Evolutionary conservation across 768 basidiomycete species (phyloP).

Genomic region (Steccherinum ochraceum): DNA sequence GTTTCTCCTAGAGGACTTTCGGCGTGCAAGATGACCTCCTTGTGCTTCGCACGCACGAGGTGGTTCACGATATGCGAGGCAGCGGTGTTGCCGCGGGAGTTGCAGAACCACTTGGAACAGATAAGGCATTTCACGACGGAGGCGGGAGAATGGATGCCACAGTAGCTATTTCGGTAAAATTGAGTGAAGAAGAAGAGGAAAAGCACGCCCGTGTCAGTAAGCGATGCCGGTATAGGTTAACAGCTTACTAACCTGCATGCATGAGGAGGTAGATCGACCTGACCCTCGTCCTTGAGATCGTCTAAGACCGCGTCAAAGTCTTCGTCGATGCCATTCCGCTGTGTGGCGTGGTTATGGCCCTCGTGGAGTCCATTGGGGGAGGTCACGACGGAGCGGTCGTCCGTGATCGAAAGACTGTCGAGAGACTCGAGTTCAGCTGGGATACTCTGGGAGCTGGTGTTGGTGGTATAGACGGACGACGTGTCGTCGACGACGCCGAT

Average conservation of each 20-base stretch:
- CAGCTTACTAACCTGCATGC: constrained; percentile 78
- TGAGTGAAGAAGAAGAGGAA: constrained; percentile 7
- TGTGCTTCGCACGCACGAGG: constrained; percentile 97
- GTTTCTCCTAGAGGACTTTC: constrained; percentile 96
- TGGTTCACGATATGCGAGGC: constrained; percentile 99
- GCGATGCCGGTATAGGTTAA: not conserved
- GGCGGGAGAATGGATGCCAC: constrained; percentile 95
- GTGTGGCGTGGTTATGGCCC: constrained; percentile 6
- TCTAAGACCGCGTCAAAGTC: constrained; percentile 89
- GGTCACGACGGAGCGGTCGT: constrained; percentile 44
- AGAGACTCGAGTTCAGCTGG: constrained; percentile 53
- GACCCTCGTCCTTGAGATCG: constrained; percentile 76
- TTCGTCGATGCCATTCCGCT: constrained; percentile 43
- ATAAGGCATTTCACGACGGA: constrained; percentile 94
- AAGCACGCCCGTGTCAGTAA: constrained; percentile 5
- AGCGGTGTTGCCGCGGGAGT: constrained; percentile 95
- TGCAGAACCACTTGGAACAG: constrained; percentile 97
- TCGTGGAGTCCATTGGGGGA: constrained; percentile 31
- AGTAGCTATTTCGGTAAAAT: constrained; percentile 59
- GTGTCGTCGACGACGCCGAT: constrained; percentile 72
- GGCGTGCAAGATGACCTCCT: constrained; percentile 94
- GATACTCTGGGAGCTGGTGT: constrained; percentile 47
- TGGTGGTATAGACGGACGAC: constrained; percentile 75
- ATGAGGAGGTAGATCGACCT: constrained; percentile 80
- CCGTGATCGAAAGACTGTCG: constrained; percentile 50